A percentile compares a stretch with the other conserved stretches of the same genome.
Evolutionary conservation across 768 basidiomycete genomes (phyloP).

Genomic region (Russula abietina): DNA sequence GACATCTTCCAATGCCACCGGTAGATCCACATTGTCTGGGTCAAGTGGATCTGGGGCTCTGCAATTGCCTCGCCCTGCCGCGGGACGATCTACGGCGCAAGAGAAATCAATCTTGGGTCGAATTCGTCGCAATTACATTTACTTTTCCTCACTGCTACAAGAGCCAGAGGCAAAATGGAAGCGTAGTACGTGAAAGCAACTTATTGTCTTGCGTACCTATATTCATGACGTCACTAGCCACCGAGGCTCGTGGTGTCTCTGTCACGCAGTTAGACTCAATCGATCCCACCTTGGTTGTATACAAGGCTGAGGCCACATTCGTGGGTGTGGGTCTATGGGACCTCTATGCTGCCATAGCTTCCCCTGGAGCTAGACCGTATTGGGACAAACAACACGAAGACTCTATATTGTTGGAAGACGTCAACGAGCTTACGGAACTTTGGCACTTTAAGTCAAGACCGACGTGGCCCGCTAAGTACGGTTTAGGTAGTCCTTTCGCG

Average conservation of each 20-base stretch:
- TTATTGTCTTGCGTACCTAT: conserved; percentile 11
- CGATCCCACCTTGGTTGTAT: conserved; percentile 93
- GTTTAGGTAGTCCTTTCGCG: conserved; percentile 22
- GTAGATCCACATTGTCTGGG: conserved; percentile 23
- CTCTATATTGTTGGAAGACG: conserved; percentile 78
- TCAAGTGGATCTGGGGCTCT: conserved; percentile 28
- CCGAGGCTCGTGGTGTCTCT: conserved; percentile 84
- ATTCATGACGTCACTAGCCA: conserved; percentile 40
- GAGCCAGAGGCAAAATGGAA: conserved; percentile 99
- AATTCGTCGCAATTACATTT: conserved; percentile 91
- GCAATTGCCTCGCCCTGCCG: conserved; percentile 34
- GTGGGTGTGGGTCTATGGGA: conserved; percentile 97
- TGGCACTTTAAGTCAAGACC: conserved; percentile 92
- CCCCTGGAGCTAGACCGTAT: conserved; percentile 70
- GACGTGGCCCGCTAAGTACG: conserved; percentile 90
- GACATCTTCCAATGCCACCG: conserved; percentile 48
- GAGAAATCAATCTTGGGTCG: conserved; percentile 82
- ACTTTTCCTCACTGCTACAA: conserved; percentile 93
- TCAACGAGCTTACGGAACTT: conserved; percentile 83
- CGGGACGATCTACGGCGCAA: conserved; percentile 49
- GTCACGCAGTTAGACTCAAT: conserved; percentile 95
- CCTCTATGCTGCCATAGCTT: conserved; percentile 79
- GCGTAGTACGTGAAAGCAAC: conserved; percentile 51
- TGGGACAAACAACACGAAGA: conserved; percentile 94
- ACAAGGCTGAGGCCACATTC: conserved; percentile 93